These are phyloP conservation scores for Tetratostichococcus sp. DNA, from an alignment of 139 green algal species.

Conservation along the genomic window DNA sequence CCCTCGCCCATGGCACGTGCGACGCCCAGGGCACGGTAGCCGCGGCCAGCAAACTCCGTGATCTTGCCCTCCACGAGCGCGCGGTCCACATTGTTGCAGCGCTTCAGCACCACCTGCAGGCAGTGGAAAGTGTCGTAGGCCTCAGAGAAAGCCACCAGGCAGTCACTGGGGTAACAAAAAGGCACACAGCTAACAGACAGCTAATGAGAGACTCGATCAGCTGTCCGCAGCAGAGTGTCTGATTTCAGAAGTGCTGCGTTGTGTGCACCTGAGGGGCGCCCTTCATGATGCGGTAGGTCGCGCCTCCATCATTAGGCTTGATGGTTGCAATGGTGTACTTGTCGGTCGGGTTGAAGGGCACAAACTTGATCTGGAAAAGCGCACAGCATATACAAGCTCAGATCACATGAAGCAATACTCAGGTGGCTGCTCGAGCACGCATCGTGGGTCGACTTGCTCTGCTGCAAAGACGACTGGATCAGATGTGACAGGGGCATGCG, in stretches of 20 bases:
- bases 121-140: slow-evolving; percentile 1
- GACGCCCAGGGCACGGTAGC: slow-evolving; percentile 74
- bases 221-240: too few relatives aligned
- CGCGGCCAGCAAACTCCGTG: slow-evolving; percentile 68
- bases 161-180: too few relatives aligned
- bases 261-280: slow-evolving; percentile 66
- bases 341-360: slow-evolving; percentile 85
- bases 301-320: slow-evolving; percentile 35
- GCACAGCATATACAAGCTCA: too few relatives aligned
- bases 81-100: slow-evolving; percentile 43
- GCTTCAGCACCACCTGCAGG: slow-evolving; percentile 64
- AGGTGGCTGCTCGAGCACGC: too few relatives aligned
- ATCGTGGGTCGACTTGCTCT: too few relatives aligned
- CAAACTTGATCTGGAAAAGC: slow-evolving; percentile 46
- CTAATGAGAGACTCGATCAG: too few relatives aligned
- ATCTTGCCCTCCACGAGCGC: slow-evolving; percentile 62
- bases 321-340: slow-evolving; percentile 74
- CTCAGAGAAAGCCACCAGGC: not conserved
- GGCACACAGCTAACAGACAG: too few relatives aligned
- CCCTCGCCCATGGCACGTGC: slow-evolving; percentile 46
- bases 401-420: too few relatives aligned
- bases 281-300: slow-evolving; percentile 70
- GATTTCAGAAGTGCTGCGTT: too few relatives aligned
- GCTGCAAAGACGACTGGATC: too few relatives aligned
- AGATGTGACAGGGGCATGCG: too few relatives aligned